These are phyloP conservation scores for Brasenia schreberi DNA, from an alignment of 164 flowering plant species.

Conservation along the genomic window DNA sequence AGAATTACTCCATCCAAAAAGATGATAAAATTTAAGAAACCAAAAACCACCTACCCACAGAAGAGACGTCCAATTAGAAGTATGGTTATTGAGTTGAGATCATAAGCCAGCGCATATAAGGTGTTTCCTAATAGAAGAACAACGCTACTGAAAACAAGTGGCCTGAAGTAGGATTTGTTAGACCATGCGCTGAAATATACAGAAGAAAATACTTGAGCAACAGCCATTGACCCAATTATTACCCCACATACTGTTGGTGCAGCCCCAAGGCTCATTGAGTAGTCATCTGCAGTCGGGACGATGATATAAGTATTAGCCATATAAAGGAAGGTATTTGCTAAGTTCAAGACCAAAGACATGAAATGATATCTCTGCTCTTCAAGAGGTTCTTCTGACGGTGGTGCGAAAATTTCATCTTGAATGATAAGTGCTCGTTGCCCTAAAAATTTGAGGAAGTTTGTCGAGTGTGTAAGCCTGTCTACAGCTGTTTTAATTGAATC, in stretches of 20 bases:
- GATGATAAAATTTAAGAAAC: too few relatives aligned
- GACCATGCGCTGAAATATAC: conserved; percentile 68
- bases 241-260: conserved; percentile 55
- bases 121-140: conserved; percentile 38
- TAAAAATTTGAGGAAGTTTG: conserved; percentile 35
- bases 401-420: conserved; percentile 32
- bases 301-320: conserved; percentile 50
- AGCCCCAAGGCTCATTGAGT: conserved; percentile 49
- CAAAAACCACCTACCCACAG: conserved; percentile 33
- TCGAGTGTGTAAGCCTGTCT: conserved; percentile 37
- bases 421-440: conserved; percentile 47
- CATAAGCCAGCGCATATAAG: conserved; percentile 52
- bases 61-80: conserved; percentile 45
- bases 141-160: conserved; percentile 49
- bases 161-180: conserved; percentile 48
- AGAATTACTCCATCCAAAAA: too few relatives aligned
- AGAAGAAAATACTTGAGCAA: conserved; percentile 48
- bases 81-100: conserved; percentile 33
- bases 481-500: conserved; percentile 38
- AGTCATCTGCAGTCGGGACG: conserved; percentile 51
- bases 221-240: conserved; percentile 54
- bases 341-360: conserved; percentile 43
- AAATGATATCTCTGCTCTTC: conserved; percentile 28
- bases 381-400: conserved; percentile 19
- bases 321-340: conserved; percentile 44